Base-by-base conservation (phyloP, 805 yeast genomes). In the Wickerhamiella brachini region DNA sequence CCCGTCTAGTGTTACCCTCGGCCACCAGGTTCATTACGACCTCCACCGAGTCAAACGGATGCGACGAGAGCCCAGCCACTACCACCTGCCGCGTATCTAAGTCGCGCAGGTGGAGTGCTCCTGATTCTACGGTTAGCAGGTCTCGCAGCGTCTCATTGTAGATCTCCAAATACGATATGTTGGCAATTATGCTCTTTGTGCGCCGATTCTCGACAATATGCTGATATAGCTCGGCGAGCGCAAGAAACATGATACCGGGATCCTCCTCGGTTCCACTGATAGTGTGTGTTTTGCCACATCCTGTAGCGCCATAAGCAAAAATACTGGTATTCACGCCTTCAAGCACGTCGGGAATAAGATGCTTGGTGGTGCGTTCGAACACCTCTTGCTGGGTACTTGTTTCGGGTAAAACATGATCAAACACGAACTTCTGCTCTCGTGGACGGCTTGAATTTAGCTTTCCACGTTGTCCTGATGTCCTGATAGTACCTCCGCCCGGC, bases 241-340 rank as follows among this genome's bases (percentile, higher is more conserved):
- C 81, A 42, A 81, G 67, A 58, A 81, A 85, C 0, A 87, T 83
- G 13, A 89, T 76, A 0, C 95, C 96, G 0, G 95, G 95, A 23
- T 75, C 68, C 1, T 76, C 76, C 0, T 79, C 73, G 0, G 81
- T 75, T 0, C 96, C 96, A 62, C 83, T 77, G 31, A 89, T 84
- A 0, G 97, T 89, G 63, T 83, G 87, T 0, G 97, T 89, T 63
- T 89, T 89, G n/a, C 97, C 97, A 65, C 97, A 89, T 0, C 97
- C 97, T 0, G 97, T 89, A 26, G 97, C 71, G 1, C 97, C 97
- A 64, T 89, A 89, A 0, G 97, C 97, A 70, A 89, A 89, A 0
- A 89, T 86, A 0, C 96, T 87, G 5, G 95, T 82, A 64, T 90
- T 88, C 66, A 71, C 85, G 0, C 97, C 97, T 54, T 85, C 93